A percentile compares a stretch with the other conserved stretches of the same genome.
These are phyloP conservation scores for Hyparrhenia diplandra DNA, from an alignment of 176 grass and related monocot species.

Conservation along the genomic window DNA sequence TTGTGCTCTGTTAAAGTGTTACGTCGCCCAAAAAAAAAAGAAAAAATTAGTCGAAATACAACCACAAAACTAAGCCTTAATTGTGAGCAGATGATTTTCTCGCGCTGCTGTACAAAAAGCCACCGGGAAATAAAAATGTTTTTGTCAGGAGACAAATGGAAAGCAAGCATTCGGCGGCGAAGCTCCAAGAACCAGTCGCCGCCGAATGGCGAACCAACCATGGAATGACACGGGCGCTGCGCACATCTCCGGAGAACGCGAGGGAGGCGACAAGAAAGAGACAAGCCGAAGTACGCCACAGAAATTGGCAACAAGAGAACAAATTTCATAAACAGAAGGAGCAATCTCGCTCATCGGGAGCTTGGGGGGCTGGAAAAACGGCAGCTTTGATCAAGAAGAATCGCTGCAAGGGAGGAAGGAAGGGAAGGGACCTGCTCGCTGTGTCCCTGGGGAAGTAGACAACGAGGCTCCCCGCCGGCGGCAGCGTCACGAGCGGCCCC, in stretches of 20 bases:
- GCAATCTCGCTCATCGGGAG: not conserved
- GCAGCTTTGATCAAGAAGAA: conserved; percentile 38
- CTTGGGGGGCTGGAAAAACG: not conserved
- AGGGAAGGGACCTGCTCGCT: conserved; percentile 59
- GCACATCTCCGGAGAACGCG: not conserved
- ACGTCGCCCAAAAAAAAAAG: no score
- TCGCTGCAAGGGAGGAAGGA: not conserved
- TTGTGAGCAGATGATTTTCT: not conserved
- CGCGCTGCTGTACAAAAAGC: not conserved
- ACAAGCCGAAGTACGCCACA: not conserved
- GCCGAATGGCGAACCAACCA: not conserved
- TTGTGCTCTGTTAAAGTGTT: no score
- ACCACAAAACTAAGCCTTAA: no score
- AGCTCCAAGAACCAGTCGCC: conserved; percentile 16
- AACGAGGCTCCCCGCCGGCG: conserved; percentile 62
- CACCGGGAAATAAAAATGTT: not conserved
- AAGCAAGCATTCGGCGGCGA: not conserved
- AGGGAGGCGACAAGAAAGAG: conserved; percentile 26
- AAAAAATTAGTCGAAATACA: no score
- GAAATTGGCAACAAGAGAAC: not conserved
- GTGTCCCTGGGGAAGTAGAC: conserved; percentile 84
- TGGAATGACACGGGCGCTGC: not conserved
- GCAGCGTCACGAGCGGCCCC: conserved; percentile 61
- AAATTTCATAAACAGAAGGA: not conserved
- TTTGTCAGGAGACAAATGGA: not conserved